Base-by-base conservation (phyloP, 371 early-diverging fungal species). In the Saksenaea vasiformis region DNA sequence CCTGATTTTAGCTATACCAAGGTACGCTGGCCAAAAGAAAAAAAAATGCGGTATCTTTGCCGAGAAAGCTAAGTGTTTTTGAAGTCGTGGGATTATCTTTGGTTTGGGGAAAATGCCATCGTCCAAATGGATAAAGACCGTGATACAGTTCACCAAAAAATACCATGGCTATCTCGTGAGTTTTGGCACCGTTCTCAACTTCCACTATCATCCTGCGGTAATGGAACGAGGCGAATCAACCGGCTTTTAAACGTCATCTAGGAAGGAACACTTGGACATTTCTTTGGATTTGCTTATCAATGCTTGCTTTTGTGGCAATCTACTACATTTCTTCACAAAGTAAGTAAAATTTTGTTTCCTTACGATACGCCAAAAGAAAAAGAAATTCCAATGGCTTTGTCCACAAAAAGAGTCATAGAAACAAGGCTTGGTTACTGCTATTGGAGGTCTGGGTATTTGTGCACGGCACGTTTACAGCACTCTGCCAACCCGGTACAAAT, bases 111-210 rank as follows among this genome's bases (percentile, higher is more conserved):
- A 67, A 54, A 56, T 51, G 11, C 62, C 68, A 27, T 43, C 57
- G 2, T 64, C 68, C 8, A 41, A 43, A n/a, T 54, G 54, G 24
- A 59, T 67, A n/a, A 62, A 69, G 39, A 55, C 69, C n/a, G 57
- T 77, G 10, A 67, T 79, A n/a, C 56, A 60, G 7, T 77, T 79
- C 65, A 38, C 65, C 15, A 67, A 66, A 68, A 70, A 71, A 47
- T 79, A 79, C 22, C 80, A 79, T 53, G 80, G 80, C 0, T 79
- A 79, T 54, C 61, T 70, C n/a, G 71, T 79, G 62, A 79, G 80
- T 34, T 76, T 76, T 68, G 79, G 76, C 1, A 79, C 75, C 22
- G 76, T 79, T 7, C 62, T 66, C 26, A 76, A 76, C 26, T 79
- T 79, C 34, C 80, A 79, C 43, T 79, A 79, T 61, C 80, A 79